Conservation (phyloP, 192 early-diverging fungal genomes). For the Coemansia sp. region DNA sequence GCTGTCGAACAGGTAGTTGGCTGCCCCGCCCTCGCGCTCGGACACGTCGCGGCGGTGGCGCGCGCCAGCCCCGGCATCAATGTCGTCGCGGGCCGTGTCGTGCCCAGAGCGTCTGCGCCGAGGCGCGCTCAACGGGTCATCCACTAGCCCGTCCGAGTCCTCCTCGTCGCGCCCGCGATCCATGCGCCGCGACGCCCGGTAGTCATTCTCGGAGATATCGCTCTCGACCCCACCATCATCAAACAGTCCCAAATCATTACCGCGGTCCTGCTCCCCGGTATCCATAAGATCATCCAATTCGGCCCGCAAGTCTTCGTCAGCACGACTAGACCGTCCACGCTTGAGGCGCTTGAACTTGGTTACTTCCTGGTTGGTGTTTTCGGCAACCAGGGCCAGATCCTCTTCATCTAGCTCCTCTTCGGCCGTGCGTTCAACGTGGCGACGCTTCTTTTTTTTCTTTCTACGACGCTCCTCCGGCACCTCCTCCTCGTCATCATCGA, state of each 20-base stretch:
- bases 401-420: slow-evolving; percentile 78
- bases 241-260: slow-evolving; percentile 44
- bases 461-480: slow-evolving; percentile 56
- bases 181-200: slow-evolving; percentile 16
- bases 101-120: neutral
- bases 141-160: neutral
- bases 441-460: slow-evolving; percentile 32
- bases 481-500: slow-evolving; percentile 69
- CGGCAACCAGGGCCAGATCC: slow-evolving; percentile 86
- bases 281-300: slow-evolving; percentile 35
- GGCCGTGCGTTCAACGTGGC: slow-evolving; percentile 17
- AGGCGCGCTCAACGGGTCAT: neutral
- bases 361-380: slow-evolving; percentile 71
- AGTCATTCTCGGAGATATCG: slow-evolving; percentile 17
- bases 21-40: slow-evolving; percentile 19
- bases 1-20: slow-evolving; percentile 45
- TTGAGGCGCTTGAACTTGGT: slow-evolving; percentile 73
- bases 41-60: neutral
- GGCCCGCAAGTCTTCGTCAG: slow-evolving; percentile 47
- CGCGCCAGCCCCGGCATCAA: slow-evolving; percentile 3
- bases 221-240: slow-evolving; percentile 21
- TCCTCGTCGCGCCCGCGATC: neutral
- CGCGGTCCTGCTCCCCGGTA: slow-evolving; percentile 17
- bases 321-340: slow-evolving; percentile 62
- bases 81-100: neutral